A percentile compares a stretch with the other conserved stretches of the same genome.
phyloP scores from a whole-genome alignment of 352 stramenopile species.

The Globisporangium takayamanum region DNA sequence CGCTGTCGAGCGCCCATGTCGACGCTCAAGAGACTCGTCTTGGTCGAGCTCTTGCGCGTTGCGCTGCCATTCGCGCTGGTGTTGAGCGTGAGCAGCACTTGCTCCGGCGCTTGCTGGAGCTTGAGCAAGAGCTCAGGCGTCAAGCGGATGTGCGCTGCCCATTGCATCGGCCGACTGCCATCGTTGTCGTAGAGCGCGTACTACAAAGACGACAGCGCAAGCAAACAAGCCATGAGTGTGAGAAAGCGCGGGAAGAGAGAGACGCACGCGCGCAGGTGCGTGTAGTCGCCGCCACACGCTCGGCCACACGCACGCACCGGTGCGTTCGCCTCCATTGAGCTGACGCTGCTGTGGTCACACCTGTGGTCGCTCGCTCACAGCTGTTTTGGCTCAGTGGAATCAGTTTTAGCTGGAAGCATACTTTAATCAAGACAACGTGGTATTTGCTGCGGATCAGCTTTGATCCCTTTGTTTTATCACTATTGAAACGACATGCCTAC shows the following conservation, averaged over 20 bases:
- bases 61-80: constrained; percentile 10
- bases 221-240: neutral
- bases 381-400: too few species aligned
- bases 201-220: constrained; percentile 14
- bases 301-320: constrained; percentile 1
- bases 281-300: too few species aligned
- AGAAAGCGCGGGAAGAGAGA: neutral
- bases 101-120: constrained; percentile 27
- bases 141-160: constrained; percentile 66
- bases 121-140: constrained; percentile 70
- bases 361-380: too few species aligned
- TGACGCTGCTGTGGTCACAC: too few species aligned
- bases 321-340: constrained; percentile 11
- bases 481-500: too few species aligned
- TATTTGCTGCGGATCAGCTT: too few species aligned
- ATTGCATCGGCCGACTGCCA: constrained; percentile 21
- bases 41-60: constrained; percentile 23
- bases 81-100: constrained; percentile 26
- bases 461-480: too few species aligned
- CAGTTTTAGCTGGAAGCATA: too few species aligned
- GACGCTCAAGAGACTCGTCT: constrained; percentile 47
- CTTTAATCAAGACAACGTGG: too few species aligned
- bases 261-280: too few species aligned
- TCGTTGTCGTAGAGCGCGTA: constrained; percentile 67
- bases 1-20: constrained; percentile 6